Evolutionary conservation across 1,284 basidiomycete species (phyloP).

Genomic region (Calocybe gambosa): DNA sequence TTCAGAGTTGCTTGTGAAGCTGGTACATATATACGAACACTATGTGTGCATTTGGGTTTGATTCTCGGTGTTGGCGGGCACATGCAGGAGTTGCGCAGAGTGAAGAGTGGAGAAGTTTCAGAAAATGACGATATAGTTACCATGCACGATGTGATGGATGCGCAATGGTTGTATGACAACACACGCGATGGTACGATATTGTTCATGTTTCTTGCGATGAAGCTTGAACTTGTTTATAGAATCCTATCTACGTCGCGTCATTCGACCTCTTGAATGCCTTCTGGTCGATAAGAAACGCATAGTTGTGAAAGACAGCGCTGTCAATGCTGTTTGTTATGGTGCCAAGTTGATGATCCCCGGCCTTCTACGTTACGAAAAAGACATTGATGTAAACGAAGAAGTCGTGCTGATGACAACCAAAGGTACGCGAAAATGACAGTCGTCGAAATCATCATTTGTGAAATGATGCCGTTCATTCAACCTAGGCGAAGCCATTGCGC

Average conservation of each 20-base stretch:
- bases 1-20: constrained; percentile 99
- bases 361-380: constrained; percentile 93
- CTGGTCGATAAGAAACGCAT: constrained; percentile 97
- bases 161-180: constrained; percentile 98
- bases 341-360: constrained; percentile 99
- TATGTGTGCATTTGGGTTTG: constrained; percentile 96
- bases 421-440: constrained; percentile 37
- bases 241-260: constrained; percentile 92
- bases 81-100: constrained; percentile 98
- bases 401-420: constrained; percentile 99
- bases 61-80: constrained; percentile 96
- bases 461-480: constrained; percentile 6
- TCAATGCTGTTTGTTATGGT: constrained; percentile 99
- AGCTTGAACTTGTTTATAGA: constrained; percentile 44
- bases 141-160: constrained; percentile 99
- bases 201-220: not conserved
- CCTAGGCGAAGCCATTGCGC: constrained; percentile 90
- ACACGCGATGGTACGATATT: constrained; percentile 81
- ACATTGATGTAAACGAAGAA: constrained; percentile 95
- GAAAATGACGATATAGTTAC: constrained; percentile 99
- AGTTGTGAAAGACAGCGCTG: constrained; percentile 98
- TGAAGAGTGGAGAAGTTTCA: constrained; percentile 92
- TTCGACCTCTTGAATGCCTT: constrained; percentile 92
- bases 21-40: constrained; percentile 96
- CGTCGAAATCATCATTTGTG: not conserved